Conservation (phyloP, 2,329 filamentous ascomycete species). For the Fusarium verticillioides region DNA sequence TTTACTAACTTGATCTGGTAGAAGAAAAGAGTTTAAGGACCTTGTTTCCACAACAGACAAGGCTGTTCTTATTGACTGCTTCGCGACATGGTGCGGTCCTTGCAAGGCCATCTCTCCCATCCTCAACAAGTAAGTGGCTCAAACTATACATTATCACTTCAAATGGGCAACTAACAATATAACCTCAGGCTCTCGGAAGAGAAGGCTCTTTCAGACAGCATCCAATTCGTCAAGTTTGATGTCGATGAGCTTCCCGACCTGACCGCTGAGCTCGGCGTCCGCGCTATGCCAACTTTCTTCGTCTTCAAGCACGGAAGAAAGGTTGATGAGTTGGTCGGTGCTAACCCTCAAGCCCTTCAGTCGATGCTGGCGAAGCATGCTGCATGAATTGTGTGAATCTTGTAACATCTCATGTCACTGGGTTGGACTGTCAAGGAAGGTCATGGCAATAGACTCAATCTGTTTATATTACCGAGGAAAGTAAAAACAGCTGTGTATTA, state of each 20-base stretch:
- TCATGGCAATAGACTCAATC: background rate
- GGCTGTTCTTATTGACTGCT: slow-evolving; percentile 77
- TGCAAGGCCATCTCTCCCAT: slow-evolving; percentile 91
- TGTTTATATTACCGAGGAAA: background rate
- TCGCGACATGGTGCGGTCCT: slow-evolving; percentile 83
- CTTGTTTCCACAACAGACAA: slow-evolving; percentile 63
- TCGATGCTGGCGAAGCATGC: slow-evolving; percentile 32
- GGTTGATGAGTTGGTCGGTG: slow-evolving; percentile 79
- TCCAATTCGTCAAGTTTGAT: slow-evolving; percentile 89
- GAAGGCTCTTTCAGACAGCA: slow-evolving; percentile 64
- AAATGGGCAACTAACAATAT: background rate
- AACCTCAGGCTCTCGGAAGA: slow-evolving; percentile 41
- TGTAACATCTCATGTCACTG: background rate
- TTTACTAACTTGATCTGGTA: slow-evolving; percentile 47
- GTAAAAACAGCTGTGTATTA: slow-evolving; percentile 10
- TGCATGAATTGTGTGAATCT: background rate
- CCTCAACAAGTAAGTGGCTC: slow-evolving; percentile 55
- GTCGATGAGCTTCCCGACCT: slow-evolving; percentile 84
- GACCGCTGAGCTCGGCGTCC: slow-evolving; percentile 79
- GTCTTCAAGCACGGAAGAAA: slow-evolving; percentile 85
- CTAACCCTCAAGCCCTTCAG: slow-evolving; percentile 67
- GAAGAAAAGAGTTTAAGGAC: slow-evolving; percentile 68
- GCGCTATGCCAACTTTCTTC: slow-evolving; percentile 93
- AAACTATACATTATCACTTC: background rate
- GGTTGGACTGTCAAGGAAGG: too few relatives aligned